Evolutionary conservation across 371 early-diverging fungal genomes (phyloP), one percentile per base, ranked within the genome.

Genomic region (Mortierella sp.): DNA sequence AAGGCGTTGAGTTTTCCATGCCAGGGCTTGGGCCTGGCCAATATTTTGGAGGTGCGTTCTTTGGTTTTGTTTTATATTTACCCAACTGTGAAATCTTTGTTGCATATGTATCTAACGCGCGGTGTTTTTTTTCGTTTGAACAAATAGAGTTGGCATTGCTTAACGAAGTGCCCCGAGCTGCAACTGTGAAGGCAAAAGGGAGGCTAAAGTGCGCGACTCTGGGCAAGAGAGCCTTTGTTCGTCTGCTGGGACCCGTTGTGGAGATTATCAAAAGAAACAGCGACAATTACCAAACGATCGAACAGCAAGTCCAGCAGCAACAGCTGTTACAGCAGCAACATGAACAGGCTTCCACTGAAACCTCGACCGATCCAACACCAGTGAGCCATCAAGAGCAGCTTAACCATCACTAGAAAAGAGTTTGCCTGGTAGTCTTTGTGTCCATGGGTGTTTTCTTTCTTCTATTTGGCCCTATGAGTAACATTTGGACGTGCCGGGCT

Each of bases 41-140:
- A 49, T 98, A 98, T 73, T 98, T 98, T 88, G 99, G 99, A 83
- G 95, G 94, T 93, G 82, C n/a, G n/a, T 44, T n/a, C 12, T 28
- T 24, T 46, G 28, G n/a, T 17, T 19, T 37, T 43, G 27, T 12
- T 42, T 50, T 48, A 14, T 50, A 31, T 34, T 27, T 19, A 12
- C 39, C 19, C 12, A n/a, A 46, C 46, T 46, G 21, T 49, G 7
- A 17, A 31, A 17, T 19, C 1, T 31, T 11, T 28, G 14, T 28
- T 8, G 8, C 14, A 31, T n/a, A n/a, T n/a, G n/a, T 19, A 1
- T 24, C 51, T 32, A 17, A 31, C 14, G 28, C 27, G 28, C 49
- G 8, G 4, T 19, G 34, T 56, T 52, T 8, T 14, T 31, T 47
- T 55, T 52, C 43, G 24, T 28, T 62, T 23, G 42, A 46, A 27